A percentile compares a stretch with the other conserved stretches of the same genome.
Conservation (phyloP, 441 rosid species). For the Omphalea diandra region DNA sequence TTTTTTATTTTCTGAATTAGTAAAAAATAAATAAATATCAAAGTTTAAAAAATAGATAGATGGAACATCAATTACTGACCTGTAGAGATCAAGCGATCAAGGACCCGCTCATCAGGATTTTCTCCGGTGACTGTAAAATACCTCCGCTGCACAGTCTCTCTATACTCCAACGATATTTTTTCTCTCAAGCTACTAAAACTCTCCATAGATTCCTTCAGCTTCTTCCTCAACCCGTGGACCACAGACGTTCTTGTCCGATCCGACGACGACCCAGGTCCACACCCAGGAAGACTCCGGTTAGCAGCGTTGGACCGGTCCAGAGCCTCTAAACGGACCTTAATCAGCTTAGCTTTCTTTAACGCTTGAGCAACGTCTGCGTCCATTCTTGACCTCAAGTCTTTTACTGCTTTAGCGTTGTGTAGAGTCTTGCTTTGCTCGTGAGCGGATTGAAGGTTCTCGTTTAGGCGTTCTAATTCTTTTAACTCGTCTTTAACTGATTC, state of each 20-base stretch:
- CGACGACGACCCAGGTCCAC: conserved; percentile 84
- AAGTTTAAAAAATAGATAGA: background rate
- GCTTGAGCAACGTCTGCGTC: conserved; percentile 74
- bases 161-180: conserved; percentile 63
- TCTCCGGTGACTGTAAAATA: conserved; percentile 88
- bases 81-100: conserved; percentile 82
- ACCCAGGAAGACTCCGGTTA: conserved; percentile 59
- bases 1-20: too few relatives aligned
- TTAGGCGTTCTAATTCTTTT: conserved; percentile 59
- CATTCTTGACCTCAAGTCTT: conserved; percentile 65
- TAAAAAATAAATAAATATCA: too few relatives aligned
- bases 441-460: conserved; percentile 49
- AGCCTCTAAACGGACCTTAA: conserved; percentile 74
- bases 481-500: conserved; percentile 68
- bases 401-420: conserved; percentile 65
- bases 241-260: conserved; percentile 81
- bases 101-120: conserved; percentile 68
- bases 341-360: conserved; percentile 68
- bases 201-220: conserved; percentile 76
- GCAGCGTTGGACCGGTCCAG: conserved; percentile 77
- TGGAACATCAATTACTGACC: conserved; percentile 36
- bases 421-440: conserved; percentile 84
- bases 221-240: conserved; percentile 83
- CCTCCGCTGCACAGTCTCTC: conserved; percentile 78
- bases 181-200: conserved; percentile 59